Base-by-base conservation (phyloP, 2,329 filamentous ascomycete genomes). In the Ceratocystis colombiana region DNA sequence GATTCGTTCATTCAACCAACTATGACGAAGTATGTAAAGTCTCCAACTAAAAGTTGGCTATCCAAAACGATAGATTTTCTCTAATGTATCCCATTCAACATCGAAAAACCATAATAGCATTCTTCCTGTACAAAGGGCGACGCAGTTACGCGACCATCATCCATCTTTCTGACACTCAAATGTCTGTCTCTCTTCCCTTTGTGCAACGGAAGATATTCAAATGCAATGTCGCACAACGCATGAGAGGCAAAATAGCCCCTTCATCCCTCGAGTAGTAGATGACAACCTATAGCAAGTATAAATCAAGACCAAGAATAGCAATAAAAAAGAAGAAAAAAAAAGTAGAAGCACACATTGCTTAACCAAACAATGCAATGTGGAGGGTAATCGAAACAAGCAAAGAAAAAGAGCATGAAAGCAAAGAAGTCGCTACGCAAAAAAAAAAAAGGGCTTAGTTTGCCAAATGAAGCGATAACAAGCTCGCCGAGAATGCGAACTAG, bases 371-470 rank as follows among this genome's bases (percentile, higher is more conserved):
- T 8, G 30, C 46, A 50, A 64, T 53, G 22, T 15, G 53, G 22
- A 57, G 53, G 53, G 53, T 57, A 57, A 33, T 57, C 25, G 53
- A 33, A 57, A 53, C 25, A n/a, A 5, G 20, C 25, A 37, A 28
- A 37, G 8, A 57, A 25, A 15, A 33, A 57, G 12, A 30, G 33
- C 17, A 5, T 25, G 55, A 41, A 37, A 30, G 37, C 37, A 41
- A 41, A 64, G 44, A 22, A 5, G 8, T 33, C 46, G 50, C n/a
- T 20, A 64, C 8, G 33, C n/a, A 22, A 22, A 45, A 28, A 22
- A 45, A 28, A 22, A 45, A 28, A 15, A 28, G 20, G 7, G 6
- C 30, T 4, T 48, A 50, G 28, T 15, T n/a, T 3, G 15, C 20
- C 20, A 44, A 20, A 28, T 5, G 6, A 25, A 50, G 46, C 46